These are phyloP conservation scores for Microbotryum scabiosae DNA, from an alignment of 1,284 basidiomycete genomes.

Conservation along the genomic window DNA sequence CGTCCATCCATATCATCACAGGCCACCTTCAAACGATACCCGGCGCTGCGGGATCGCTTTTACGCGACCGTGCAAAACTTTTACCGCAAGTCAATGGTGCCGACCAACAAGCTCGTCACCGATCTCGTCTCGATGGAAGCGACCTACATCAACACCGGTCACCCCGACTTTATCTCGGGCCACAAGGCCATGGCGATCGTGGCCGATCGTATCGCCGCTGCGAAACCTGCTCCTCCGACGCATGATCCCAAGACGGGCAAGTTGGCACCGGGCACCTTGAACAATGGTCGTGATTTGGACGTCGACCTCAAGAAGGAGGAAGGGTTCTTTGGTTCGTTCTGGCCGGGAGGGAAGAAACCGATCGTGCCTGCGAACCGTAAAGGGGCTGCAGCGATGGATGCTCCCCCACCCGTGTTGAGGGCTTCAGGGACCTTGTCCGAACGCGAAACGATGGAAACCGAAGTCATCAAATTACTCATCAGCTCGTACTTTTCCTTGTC, in stretches of 20 bases:
- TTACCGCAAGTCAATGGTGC: constrained; percentile 86
- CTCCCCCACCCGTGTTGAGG: constrained; percentile 80
- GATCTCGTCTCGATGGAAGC: constrained; percentile 95
- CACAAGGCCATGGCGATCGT: constrained; percentile 94
- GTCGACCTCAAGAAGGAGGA: constrained; percentile 78
- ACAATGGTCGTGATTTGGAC: constrained; percentile 90
- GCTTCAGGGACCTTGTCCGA: constrained; percentile 90
- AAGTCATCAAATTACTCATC: constrained; percentile 76
- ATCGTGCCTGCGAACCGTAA: constrained; percentile 57
- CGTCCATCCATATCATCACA: constrained; percentile 40
- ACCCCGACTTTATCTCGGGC: constrained; percentile 94
- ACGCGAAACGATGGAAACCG: constrained; percentile 95
- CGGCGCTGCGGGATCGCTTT: constrained; percentile 86
- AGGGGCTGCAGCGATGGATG: constrained; percentile 72
- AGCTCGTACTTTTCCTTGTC: constrained; percentile 81
- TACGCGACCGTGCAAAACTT: constrained; percentile 90
- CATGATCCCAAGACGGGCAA: constrained; percentile 65
- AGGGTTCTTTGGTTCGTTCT: constrained; percentile 96
- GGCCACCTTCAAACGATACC: constrained; percentile 92
- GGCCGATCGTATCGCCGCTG: constrained; percentile 65
- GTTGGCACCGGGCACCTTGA: constrained; percentile 54
- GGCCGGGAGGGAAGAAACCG: constrained; percentile 50
- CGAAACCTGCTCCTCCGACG: constrained; percentile 51
- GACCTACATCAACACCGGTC: constrained; percentile 97
- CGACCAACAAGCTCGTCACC: constrained; percentile 86